Evolutionary conservation across 345 rosid genomes (phyloP).

Genomic region (Carallia brachiata): DNA sequence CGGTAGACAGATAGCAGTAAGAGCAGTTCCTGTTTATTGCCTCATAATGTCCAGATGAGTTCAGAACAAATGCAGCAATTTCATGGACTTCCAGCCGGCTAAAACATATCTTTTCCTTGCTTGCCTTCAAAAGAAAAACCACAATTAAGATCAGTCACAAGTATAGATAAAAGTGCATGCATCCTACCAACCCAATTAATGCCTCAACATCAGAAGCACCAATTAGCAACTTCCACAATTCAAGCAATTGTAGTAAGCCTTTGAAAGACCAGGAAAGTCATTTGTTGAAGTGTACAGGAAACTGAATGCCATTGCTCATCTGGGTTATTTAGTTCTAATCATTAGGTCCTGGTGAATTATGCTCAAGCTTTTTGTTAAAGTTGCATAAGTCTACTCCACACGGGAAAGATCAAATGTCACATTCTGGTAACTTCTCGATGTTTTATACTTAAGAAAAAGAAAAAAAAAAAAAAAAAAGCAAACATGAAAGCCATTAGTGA

Average conservation of each 20-base stretch:
- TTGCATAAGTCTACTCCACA: too few relatives aligned
- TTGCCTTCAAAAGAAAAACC: slow-evolving; percentile 48
- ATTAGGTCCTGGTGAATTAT: too few relatives aligned
- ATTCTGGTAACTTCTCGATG: not conserved
- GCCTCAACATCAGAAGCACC: not conserved
- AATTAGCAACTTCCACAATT: not conserved
- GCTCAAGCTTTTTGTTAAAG: too few relatives aligned
- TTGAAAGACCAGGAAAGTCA: too few relatives aligned
- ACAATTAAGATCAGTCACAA: not conserved
- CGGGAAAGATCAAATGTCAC: not conserved
- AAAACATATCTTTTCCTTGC: slow-evolving; percentile 88
- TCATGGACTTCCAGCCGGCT: slow-evolving; percentile 84
- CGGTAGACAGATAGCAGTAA: slow-evolving; percentile 81
- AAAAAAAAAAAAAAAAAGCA: not conserved
- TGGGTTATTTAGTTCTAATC: too few relatives aligned
- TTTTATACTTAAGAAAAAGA: not conserved
- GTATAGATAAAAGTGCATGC: not conserved
- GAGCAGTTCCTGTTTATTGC: slow-evolving; percentile 73
- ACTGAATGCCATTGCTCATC: too few relatives aligned
- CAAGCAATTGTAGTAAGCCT: not conserved
- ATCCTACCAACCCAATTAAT: not conserved
- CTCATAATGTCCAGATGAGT: slow-evolving; percentile 73
- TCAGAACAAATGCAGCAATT: slow-evolving; percentile 88
- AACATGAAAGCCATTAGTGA: not conserved
- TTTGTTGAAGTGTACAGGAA: too few relatives aligned